Conservation (phyloP, 2,329 filamentous ascomycete species). For the Fusarium nematophilum region DNA sequence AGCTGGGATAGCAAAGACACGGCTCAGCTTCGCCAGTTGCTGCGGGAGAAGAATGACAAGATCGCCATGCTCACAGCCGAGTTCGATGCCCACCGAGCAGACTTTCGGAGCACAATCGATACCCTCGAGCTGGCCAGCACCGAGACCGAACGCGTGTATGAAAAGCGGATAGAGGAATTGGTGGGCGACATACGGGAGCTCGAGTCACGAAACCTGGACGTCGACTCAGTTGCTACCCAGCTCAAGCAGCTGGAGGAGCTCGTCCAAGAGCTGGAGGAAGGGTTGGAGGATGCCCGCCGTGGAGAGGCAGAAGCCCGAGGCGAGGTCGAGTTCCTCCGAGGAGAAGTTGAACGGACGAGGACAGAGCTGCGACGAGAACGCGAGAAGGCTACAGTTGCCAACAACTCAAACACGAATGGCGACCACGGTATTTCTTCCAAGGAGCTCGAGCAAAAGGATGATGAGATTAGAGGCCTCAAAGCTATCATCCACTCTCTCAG, state of each 20-base stretch:
- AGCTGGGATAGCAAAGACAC: slow-evolving; percentile 77
- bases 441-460: slow-evolving; percentile 92
- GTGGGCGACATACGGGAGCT: slow-evolving; percentile 85
- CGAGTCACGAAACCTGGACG: slow-evolving; percentile 85
- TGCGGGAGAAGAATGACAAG: slow-evolving; percentile 97
- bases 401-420: slow-evolving; percentile 50
- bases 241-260: slow-evolving; percentile 96
- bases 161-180: slow-evolving; percentile 88
- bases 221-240: slow-evolving; percentile 90
- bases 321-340: slow-evolving; percentile 94
- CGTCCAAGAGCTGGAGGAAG: slow-evolving; percentile 96
- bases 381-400: slow-evolving; percentile 71
- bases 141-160: slow-evolving; percentile 96
- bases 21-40: slow-evolving; percentile 79
- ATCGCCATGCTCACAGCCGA: slow-evolving; percentile 93
- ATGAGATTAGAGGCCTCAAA: slow-evolving; percentile 96
- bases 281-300: slow-evolving; percentile 90
- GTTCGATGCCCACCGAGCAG: slow-evolving; percentile 93
- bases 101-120: slow-evolving; percentile 97
- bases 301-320: slow-evolving; percentile 96
- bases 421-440: slow-evolving; percentile 67
- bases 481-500: slow-evolving; percentile 97
- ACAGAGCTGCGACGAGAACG: slow-evolving; percentile 89
- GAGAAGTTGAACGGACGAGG: slow-evolving; percentile 91
- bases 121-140: slow-evolving; percentile 94